phyloP scores from a whole-genome alignment of 78 protist species.

The Dictyostelium purpureum region DNA sequence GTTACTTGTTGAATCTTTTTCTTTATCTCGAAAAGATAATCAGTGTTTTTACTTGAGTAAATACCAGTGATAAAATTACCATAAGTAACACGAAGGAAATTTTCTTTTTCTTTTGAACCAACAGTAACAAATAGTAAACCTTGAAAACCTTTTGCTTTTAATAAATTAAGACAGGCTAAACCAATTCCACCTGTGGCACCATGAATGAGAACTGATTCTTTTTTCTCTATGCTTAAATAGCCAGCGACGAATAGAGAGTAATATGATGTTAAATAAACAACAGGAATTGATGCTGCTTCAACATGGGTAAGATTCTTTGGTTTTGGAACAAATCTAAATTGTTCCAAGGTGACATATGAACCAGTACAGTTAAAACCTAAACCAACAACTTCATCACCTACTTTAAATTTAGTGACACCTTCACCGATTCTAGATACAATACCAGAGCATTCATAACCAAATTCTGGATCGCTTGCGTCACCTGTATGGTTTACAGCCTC shows the following conservation, averaged over 20 bases:
- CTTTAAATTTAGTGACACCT: not conserved
- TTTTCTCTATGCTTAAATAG: not conserved
- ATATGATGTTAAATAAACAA: conserved; percentile 58
- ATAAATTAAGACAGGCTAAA: conserved; percentile 84
- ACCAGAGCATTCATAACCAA: conserved; percentile 65
- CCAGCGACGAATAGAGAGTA: conserved; percentile 13
- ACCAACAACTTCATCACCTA: conserved; percentile 60
- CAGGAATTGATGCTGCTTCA: conserved; percentile 59
- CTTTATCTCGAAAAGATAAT: not conserved
- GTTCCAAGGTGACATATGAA: not conserved
- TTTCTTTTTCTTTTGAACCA: conserved; percentile 41
- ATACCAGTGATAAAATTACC: conserved; percentile 65
- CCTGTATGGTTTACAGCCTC: not conserved
- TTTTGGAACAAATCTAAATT: not conserved
- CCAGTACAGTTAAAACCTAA: not conserved
- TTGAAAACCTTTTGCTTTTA: conserved; percentile 81
- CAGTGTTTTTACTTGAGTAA: conserved; percentile 3
- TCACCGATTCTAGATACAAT: conserved; percentile 25
- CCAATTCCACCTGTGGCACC: conserved; percentile 93
- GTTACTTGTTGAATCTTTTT: conserved; percentile 28
- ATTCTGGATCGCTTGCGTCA: not conserved
- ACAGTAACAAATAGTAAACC: conserved; percentile 24
- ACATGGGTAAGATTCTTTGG: conserved; percentile 4
- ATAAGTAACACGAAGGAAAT: not conserved
- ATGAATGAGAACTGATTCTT: conserved; percentile 71